Evolutionary conservation across 768 basidiomycete species (phyloP).

Genomic region (Leccinum obscurum): DNA sequence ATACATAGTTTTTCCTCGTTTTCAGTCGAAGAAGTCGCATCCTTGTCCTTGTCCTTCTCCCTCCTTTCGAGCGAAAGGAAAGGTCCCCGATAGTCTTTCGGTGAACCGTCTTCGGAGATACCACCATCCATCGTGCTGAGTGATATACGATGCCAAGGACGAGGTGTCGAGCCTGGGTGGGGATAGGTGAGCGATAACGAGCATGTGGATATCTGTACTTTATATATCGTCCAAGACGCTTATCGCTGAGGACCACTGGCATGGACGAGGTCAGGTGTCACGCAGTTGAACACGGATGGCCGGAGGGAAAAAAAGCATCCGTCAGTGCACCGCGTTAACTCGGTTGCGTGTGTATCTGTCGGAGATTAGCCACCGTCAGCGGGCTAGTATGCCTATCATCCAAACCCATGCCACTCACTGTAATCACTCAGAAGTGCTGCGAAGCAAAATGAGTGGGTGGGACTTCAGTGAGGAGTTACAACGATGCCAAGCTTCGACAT

Average conservation of each 20-base stretch:
- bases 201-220: not conserved
- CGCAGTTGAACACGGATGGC: not conserved
- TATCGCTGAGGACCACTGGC: conserved; percentile 3
- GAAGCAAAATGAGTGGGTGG: not conserved
- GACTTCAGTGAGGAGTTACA: not conserved
- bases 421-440: not conserved
- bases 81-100: not conserved
- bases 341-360: conserved; percentile 5
- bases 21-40: not conserved
- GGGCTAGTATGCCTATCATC: not conserved
- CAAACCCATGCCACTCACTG: conserved; percentile 7
- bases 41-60: not conserved
- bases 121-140: not conserved
- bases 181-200: not conserved
- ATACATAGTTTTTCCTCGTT: not conserved
- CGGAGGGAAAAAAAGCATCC: not conserved
- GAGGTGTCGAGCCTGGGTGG: not conserved
- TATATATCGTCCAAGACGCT: conserved; percentile 8
- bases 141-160: not conserved
- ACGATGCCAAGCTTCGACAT: not conserved
- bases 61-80: not conserved
- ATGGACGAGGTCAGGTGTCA: conserved; percentile 1
- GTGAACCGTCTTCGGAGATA: not conserved
- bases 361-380: not conserved
- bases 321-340: not conserved